These are phyloP conservation scores for Chimonanthus salicifolius DNA, from an alignment of 164 flowering plant species.

Conservation along the genomic window DNA sequence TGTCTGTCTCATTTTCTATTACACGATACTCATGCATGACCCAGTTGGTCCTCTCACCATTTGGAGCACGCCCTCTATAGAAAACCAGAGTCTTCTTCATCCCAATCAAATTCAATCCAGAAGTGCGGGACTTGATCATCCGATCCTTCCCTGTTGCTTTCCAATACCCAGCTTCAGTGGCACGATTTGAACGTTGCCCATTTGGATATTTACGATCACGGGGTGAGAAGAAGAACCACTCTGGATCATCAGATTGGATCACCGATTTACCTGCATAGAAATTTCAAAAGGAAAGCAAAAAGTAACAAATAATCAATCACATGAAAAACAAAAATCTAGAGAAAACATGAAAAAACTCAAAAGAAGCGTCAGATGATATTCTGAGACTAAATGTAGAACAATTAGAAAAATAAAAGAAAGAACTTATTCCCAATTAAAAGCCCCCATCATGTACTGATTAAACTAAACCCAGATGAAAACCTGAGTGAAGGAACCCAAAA, in stretches of 20 bases:
- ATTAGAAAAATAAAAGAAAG: too few relatives aligned
- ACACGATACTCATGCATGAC: constrained; percentile 74
- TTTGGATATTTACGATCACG: constrained; percentile 68
- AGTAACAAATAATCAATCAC: neutral
- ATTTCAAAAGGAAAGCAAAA: neutral
- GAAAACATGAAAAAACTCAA: neutral
- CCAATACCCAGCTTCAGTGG: constrained; percentile 71
- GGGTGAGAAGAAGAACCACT: constrained; percentile 91
- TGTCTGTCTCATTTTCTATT: constrained; percentile 25
- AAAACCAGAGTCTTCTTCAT: constrained; percentile 73
- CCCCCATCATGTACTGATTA: neutral
- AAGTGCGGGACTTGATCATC: constrained; percentile 30
- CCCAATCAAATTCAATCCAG: constrained; percentile 30
- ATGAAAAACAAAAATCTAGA: neutral
- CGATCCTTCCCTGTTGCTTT: constrained; percentile 81
- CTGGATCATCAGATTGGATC: constrained; percentile 51
- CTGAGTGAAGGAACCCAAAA: neutral
- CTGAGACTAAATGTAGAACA: too few relatives aligned
- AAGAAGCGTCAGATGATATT: too few relatives aligned
- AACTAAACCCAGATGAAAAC: neutral
- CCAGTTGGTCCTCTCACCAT: constrained; percentile 61
- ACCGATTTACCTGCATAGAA: constrained; percentile 40
- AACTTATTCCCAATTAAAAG: too few relatives aligned
- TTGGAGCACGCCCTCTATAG: constrained; percentile 65
- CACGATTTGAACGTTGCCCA: constrained; percentile 59